These are phyloP conservation scores for Monosporozyma solicola DNA, from an alignment of 805 yeast genomes.

Conservation along the genomic window DNA sequence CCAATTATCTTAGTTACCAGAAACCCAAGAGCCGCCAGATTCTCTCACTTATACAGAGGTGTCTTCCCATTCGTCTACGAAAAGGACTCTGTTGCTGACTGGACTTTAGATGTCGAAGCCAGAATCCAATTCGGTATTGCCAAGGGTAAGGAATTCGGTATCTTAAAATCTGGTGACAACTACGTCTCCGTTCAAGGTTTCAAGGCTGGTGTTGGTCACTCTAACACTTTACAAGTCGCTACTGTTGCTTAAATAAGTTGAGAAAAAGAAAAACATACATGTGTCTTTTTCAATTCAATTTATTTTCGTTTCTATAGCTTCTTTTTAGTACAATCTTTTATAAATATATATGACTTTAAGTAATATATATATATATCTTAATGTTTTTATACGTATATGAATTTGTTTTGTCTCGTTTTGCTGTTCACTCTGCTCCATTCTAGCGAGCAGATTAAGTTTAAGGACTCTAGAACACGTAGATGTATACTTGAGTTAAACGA, in stretches of 20 bases:
- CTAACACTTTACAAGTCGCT: conserved; percentile 93
- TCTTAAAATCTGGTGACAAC: conserved; percentile 78
- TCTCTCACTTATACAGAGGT: conserved; percentile 94
- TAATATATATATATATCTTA: background rate
- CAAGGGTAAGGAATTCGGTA: conserved; percentile 80
- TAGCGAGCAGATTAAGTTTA: no score
- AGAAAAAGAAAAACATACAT: background rate
- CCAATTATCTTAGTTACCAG: conserved; percentile 98
- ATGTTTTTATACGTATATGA: background rate
- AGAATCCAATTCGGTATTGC: conserved; percentile 89
- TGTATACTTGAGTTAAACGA: no score
- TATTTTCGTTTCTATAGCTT: background rate
- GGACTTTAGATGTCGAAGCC: conserved; percentile 94
- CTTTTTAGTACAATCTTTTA: background rate
- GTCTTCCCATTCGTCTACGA: conserved; percentile 92
- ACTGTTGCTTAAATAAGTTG: conserved; percentile 42
- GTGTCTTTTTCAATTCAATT: no score
- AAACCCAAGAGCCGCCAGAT: conserved; percentile 88
- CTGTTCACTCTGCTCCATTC: no score
- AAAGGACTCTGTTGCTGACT: conserved; percentile 52
- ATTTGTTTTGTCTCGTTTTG: no score
- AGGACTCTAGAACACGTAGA: no score
- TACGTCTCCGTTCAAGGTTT: conserved; percentile 97
- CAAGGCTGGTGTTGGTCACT: conserved; percentile 97
- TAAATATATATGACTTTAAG: background rate